These are phyloP conservation scores for Salix purpurea DNA, from an alignment of 345 rosid genomes.

Conservation along the genomic window DNA sequence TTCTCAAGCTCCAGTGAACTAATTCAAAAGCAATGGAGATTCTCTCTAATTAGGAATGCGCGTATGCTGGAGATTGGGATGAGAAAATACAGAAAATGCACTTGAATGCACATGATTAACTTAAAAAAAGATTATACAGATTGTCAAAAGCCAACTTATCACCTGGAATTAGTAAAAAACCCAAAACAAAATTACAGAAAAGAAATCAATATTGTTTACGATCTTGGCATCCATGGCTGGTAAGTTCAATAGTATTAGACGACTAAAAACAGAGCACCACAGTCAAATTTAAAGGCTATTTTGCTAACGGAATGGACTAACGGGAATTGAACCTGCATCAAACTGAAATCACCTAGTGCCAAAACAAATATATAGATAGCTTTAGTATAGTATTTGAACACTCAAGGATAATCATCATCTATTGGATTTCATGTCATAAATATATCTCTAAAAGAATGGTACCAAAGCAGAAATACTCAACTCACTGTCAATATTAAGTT, in stretches of 20 bases:
- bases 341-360: background rate
- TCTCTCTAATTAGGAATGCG: conserved; percentile 18
- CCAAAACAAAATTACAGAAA: background rate
- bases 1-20: conserved; percentile 80
- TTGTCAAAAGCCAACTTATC: background rate
- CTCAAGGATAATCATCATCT: no score
- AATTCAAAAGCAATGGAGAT: conserved; percentile 18
- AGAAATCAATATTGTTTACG: background rate
- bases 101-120: background rate
- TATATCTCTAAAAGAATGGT: background rate
- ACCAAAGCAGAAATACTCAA: background rate
- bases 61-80: background rate
- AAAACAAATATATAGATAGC: background rate
- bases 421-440: background rate
- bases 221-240: background rate
- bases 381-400: background rate
- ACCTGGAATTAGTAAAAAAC: background rate
- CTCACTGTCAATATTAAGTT: background rate
- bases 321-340: background rate
- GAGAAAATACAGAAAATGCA: background rate
- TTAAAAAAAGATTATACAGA: background rate
- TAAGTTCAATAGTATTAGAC: background rate
- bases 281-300: background rate
- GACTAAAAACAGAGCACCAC: background rate
- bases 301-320: background rate